Conservation (phyloP, 2,329 filamentous ascomycete species). For the Aspergillus sp. region DNA sequence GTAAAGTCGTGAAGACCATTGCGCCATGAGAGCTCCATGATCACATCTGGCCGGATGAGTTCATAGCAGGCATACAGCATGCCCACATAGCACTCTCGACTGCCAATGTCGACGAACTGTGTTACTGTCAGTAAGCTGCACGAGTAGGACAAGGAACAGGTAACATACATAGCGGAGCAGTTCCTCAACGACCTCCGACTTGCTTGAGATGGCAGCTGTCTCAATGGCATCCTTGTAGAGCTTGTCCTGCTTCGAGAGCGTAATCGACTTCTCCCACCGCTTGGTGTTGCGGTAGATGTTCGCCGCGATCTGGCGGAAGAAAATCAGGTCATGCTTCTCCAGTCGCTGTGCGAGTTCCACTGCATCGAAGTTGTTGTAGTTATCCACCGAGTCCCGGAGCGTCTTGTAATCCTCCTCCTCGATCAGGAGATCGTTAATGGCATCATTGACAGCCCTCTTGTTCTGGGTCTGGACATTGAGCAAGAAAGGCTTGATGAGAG, state of each 20-base stretch:
- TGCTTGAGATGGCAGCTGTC: constrained; percentile 84
- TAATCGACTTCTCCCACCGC: constrained; percentile 98
- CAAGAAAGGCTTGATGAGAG: constrained; percentile 96
- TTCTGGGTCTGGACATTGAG: constrained; percentile 94
- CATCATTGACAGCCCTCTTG: constrained; percentile 96
- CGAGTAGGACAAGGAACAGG: constrained; percentile 1
- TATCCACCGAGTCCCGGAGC: constrained; percentile 90
- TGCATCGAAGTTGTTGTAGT: constrained; percentile 98
- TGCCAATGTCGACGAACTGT: constrained; percentile 97
- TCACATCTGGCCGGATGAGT: constrained; percentile 81
- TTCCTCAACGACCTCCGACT: constrained; percentile 88
- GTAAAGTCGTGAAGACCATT: constrained; percentile 91
- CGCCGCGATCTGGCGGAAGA: constrained; percentile 97
- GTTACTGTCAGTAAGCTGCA: constrained; percentile 23
- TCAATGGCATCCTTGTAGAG: constrained; percentile 99
- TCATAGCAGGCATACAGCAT: constrained; percentile 99
- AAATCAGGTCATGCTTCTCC: constrained; percentile 95
- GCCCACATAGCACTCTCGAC: constrained; percentile 98
- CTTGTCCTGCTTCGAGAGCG: constrained; percentile 97
- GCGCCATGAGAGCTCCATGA: constrained; percentile 96
- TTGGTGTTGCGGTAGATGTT: constrained; percentile 99
- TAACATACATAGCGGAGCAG: constrained; percentile 90
- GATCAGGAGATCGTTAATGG: constrained; percentile 94
- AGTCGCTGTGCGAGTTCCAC: constrained; percentile 83
- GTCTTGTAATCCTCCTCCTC: constrained; percentile 99